Conservation (phyloP, 2,329 filamentous ascomycete species). For the Colletotrichum coccodes region DNA sequence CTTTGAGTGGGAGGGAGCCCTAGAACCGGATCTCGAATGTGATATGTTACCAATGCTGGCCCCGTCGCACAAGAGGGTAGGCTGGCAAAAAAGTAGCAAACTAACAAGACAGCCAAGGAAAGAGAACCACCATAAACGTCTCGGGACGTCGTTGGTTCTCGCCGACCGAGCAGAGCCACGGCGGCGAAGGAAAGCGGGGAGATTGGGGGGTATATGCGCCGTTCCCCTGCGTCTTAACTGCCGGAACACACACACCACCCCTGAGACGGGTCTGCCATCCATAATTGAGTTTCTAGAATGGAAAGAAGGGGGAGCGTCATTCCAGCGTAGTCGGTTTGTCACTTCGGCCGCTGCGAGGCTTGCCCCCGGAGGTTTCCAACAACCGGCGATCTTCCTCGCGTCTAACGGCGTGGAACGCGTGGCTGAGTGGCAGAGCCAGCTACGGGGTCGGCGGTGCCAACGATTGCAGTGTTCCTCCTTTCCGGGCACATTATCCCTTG, state of each 20-base stretch:
- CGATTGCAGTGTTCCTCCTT: not conserved
- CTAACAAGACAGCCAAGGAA: not conserved
- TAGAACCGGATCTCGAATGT: not conserved
- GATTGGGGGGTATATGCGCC: constrained; percentile 19
- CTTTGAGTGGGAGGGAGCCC: not conserved
- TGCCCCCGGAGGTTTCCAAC: not conserved
- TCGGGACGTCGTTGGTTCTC: constrained; percentile 19
- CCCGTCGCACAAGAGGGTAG: not conserved
- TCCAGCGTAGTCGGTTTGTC: not conserved
- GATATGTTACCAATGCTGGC: not conserved
- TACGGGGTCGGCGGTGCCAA: constrained; percentile 3
- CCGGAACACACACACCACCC: constrained; percentile 8
- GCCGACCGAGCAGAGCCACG: not conserved
- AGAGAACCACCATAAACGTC: not conserved
- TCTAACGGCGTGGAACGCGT: not conserved
- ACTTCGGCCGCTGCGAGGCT: not conserved
- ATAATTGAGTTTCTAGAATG: not conserved
- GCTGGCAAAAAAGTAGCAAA: not conserved
- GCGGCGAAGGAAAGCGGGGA: not conserved
- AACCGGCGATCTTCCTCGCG: constrained; percentile 10
- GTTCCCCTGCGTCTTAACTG: constrained; percentile 33
- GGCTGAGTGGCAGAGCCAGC: constrained; percentile 16
- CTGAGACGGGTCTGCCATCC: constrained; percentile 10
- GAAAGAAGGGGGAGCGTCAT: constrained; percentile 7
- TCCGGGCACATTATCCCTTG: not conserved